Percentiles rank a stretch among this genome's conserved stretches.
Conservation (phyloP, 2,329 filamentous ascomycete genomes). For the Orbilia oligospora region DNA sequence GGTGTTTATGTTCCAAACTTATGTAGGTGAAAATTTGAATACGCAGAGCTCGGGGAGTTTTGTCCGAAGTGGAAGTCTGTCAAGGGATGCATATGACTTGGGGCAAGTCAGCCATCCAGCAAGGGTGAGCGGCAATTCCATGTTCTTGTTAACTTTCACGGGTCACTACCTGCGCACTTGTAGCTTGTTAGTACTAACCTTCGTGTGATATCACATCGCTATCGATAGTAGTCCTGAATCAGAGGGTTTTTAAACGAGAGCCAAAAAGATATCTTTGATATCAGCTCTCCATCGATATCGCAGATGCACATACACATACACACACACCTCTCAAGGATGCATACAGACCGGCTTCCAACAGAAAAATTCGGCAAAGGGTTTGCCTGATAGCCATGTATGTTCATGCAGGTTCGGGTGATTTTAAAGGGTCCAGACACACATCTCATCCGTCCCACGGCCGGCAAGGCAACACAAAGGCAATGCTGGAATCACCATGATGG, state of each 20-base stretch:
- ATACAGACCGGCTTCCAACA: no score
- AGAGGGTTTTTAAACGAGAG: slow-evolving; percentile 16
- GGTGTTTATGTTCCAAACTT: slow-evolving; percentile 5
- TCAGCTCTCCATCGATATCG: not conserved
- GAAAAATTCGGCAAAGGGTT: slow-evolving; percentile 1
- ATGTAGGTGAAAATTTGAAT: slow-evolving; percentile 25
- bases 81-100: slow-evolving; percentile 22
- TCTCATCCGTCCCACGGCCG: no score
- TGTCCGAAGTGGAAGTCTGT: slow-evolving; percentile 39
- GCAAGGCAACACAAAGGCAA: not conserved
- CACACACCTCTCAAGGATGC: no score
- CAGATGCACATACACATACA: no score
- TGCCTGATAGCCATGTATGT: slow-evolving; percentile 21
- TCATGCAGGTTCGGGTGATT: slow-evolving; percentile 21
- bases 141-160: slow-evolving; percentile 14
- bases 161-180: slow-evolving; percentile 12
- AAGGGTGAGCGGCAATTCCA: slow-evolving; percentile 40
- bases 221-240: not conserved
- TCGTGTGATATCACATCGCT: no score
- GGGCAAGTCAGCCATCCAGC: slow-evolving; percentile 18
- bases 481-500: slow-evolving; percentile 11
- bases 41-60: slow-evolving; percentile 53
- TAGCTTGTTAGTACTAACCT: no score
- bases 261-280: not conserved
- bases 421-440: slow-evolving; percentile 22